phyloP scores from a whole-genome alignment of 441 rosid species.

The Gossypium gossypioides region DNA sequence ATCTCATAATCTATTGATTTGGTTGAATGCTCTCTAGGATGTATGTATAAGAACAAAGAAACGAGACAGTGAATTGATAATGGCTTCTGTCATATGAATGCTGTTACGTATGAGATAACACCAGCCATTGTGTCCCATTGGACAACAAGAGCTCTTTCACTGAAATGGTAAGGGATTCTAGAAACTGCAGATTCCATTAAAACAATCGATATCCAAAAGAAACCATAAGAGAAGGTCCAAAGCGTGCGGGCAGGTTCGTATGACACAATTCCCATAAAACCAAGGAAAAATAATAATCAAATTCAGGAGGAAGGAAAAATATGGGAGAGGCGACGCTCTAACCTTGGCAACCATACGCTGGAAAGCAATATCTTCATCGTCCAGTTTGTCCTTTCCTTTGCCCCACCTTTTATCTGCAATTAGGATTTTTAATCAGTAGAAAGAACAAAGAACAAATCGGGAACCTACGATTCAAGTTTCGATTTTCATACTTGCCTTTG shows the following conservation, averaged over 20 bases:
- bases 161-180: background rate
- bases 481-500: slow-evolving; percentile 35
- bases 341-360: slow-evolving; percentile 99
- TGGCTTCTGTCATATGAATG: background rate
- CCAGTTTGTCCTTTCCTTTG: slow-evolving; percentile 72
- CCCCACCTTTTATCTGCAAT: slow-evolving; percentile 75
- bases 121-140: too few species aligned
- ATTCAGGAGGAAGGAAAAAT: background rate
- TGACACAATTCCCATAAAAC: background rate
- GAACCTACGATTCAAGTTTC: background rate
- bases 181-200: background rate
- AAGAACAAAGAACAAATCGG: background rate
- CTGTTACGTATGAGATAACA: background rate
- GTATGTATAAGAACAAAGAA: background rate
- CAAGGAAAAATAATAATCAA: background rate
- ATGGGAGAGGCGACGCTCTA: slow-evolving; percentile 44
- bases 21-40: background rate
- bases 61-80: background rate
- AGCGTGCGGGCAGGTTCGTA: background rate
- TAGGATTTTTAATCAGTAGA: background rate
- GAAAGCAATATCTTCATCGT: slow-evolving; percentile 91
- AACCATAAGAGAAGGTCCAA: background rate
- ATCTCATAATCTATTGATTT: background rate
- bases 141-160: background rate
- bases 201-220: background rate